Evolutionary conservation across 2,329 filamentous ascomycete genomes (phyloP), one percentile per base, ranked within the genome.

Genomic region (Colletotrichum sp.): DNA sequence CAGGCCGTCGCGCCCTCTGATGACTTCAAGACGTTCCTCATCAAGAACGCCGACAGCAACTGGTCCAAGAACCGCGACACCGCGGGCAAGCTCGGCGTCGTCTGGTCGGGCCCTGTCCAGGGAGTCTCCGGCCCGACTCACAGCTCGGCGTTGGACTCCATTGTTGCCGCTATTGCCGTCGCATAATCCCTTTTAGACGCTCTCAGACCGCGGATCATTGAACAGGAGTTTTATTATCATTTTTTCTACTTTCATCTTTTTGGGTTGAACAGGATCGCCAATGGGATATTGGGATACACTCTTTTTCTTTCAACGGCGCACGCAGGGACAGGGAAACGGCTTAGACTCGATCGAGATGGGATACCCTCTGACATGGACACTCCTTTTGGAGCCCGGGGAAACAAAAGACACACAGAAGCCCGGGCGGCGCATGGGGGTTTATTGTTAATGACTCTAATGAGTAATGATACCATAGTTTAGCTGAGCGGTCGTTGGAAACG

Each of bases 101-200:
- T 90, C n/a, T 95, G 93, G 93, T 86, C 88, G 1, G 93, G 92
- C 0, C 92, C 93, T 0, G 90, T 89, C 52, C 79, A 83, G 4
- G 81, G 81, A 1, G 86, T 87, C 52, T 89, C 87, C 2, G 91
- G 92, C 2, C 87, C 89, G 63, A 91, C 91, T 26, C 93, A 95
- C 61, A 91, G 89, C 79, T 91, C 90, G 21, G 93, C 91, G 1
- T 83, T 95, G 82, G 93, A 95, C 83, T 90, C 88, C 43, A 84
- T 95, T 34, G 90, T 95, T 74, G 93, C 91, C 32, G 92, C 92
- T 8, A 81, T 89, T 78, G 84, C 83, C 26, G 85, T 87, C 16
- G 80, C 81, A 48, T 83, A 78, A 78, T 72, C 36, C 13, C 8
- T 48, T 12, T 28, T 56, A 32, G 14, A 36, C 24, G 34, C 61